Conservation (phyloP, 495 filamentous ascomycete genomes). For the Hyaloscypha variabilis region DNA sequence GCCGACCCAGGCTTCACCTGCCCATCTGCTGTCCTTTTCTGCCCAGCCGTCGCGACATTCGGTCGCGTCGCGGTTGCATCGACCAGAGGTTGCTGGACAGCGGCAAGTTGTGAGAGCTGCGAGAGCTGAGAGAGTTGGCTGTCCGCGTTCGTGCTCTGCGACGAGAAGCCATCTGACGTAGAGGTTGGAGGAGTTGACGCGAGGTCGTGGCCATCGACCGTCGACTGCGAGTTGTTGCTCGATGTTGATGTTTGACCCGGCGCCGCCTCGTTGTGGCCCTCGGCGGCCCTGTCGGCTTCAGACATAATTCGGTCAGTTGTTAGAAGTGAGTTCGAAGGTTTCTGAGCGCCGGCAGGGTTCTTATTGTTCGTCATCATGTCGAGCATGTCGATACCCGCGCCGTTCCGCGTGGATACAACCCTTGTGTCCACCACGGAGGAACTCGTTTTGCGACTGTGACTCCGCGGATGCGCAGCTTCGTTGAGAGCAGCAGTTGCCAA, state of each 20-base stretch:
- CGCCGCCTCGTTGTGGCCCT: slow-evolving; percentile 2
- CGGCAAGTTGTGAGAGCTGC: slow-evolving; percentile 55
- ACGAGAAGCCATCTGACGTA: slow-evolving; percentile 31
- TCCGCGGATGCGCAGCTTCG: slow-evolving; percentile 22
- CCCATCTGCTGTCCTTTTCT: slow-evolving; percentile 69
- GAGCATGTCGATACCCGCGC: slow-evolving; percentile 22
- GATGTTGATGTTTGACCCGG: slow-evolving; percentile 12
- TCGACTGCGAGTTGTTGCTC: slow-evolving; percentile 29
- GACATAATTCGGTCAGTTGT: slow-evolving; percentile 9
- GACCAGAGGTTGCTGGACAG: slow-evolving; percentile 50
- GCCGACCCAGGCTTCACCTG: slow-evolving; percentile 47
- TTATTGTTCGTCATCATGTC: slow-evolving; percentile 23
- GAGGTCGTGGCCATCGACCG: slow-evolving; percentile 24
- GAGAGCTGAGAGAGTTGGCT: slow-evolving; percentile 44
- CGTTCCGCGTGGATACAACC: slow-evolving; percentile 7
- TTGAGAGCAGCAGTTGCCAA: slow-evolving; percentile 28
- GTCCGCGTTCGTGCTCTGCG: slow-evolving; percentile 33
- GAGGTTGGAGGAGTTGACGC: slow-evolving; percentile 31
- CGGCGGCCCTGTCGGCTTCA: slow-evolving; percentile 2
- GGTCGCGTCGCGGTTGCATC: slow-evolving; percentile 19
- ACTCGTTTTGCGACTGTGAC: slow-evolving; percentile 14
- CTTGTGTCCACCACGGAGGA: slow-evolving; percentile 19
- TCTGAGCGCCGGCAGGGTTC: slow-evolving; percentile 6
- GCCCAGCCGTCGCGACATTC: slow-evolving; percentile 33
- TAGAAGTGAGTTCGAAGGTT: background rate